phyloP scores from a whole-genome alignment of 305 asterid genomes.

The Fraxinus floribunda region DNA sequence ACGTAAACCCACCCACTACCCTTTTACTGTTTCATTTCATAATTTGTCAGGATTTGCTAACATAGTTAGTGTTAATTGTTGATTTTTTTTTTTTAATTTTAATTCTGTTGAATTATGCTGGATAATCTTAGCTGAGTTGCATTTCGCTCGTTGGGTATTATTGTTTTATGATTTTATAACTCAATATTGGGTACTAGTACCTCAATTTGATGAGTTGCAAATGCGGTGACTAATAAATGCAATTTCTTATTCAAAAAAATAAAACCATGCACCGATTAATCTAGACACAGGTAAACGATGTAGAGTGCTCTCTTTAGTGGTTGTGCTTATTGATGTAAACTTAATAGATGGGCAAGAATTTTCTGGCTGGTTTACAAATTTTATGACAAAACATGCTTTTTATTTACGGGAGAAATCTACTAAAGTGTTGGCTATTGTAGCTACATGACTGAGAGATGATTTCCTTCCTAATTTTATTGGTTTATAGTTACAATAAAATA shows the following conservation, averaged over 20 bases:
- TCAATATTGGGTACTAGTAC: background rate
- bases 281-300: background rate
- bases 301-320: background rate
- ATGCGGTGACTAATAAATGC: conserved; percentile 2
- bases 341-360: background rate
- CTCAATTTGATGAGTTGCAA: background rate
- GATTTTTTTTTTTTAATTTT: background rate
- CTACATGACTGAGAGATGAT: background rate
- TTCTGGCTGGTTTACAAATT: background rate
- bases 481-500: background rate
- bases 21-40: background rate
- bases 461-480: background rate
- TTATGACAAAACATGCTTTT: background rate
- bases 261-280: background rate
- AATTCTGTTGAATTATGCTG: background rate
- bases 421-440: background rate
- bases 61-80: background rate
- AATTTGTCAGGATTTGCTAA: background rate
- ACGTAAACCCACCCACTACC: conserved; percentile 47
- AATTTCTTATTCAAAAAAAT: background rate
- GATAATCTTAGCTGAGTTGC: background rate
- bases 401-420: background rate
- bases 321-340: background rate
- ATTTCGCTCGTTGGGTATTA: background rate
- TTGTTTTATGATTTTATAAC: background rate